A percentile compares a stretch with the other conserved stretches of the same genome.
These are phyloP conservation scores for Diaporthe vexans DNA, from an alignment of 2,329 filamentous ascomycete species.

Conservation along the genomic window DNA sequence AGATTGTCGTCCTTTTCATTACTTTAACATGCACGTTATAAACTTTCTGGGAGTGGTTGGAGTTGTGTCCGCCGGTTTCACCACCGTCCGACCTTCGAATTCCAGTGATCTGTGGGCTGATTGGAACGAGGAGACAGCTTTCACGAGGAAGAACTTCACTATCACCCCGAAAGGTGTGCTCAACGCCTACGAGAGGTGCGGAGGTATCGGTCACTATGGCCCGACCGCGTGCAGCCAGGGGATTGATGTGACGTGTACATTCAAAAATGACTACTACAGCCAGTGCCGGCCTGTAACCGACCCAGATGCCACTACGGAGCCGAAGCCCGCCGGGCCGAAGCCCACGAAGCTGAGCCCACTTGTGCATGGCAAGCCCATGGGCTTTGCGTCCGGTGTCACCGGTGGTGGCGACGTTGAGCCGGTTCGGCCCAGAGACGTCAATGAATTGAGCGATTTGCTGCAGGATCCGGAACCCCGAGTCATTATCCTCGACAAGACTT, in stretches of 20 bases:
- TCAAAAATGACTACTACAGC: constrained; percentile 7
- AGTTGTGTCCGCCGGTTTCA: not conserved
- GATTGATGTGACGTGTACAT: not conserved
- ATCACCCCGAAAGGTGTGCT: constrained; percentile 5
- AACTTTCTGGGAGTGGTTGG: not conserved
- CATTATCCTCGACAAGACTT: constrained; percentile 70
- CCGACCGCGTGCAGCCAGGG: not conserved
- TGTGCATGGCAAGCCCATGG: not conserved
- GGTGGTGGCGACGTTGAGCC: constrained; percentile 4
- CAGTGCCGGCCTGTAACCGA: not conserved
- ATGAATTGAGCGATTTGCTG: constrained; percentile 58
- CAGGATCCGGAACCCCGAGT: constrained; percentile 66
- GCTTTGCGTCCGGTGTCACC: constrained; percentile 8
- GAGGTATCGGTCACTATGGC: constrained; percentile 3
- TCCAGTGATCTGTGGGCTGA: not conserved
- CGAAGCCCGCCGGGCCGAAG: not conserved
- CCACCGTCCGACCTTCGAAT: not conserved
- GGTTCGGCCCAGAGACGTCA: constrained; percentile 4
- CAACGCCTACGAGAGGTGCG: not conserved
- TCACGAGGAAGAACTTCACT: not conserved
- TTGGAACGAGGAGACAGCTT: not conserved
- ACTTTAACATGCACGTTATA: constrained; percentile 1
- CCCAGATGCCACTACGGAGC: not conserved
- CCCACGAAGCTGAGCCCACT: not conserved
- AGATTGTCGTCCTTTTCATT: not conserved